These are phyloP conservation scores for Phaeotremella fagi DNA, from an alignment of 768 basidiomycete genomes.

Conservation along the genomic window DNA sequence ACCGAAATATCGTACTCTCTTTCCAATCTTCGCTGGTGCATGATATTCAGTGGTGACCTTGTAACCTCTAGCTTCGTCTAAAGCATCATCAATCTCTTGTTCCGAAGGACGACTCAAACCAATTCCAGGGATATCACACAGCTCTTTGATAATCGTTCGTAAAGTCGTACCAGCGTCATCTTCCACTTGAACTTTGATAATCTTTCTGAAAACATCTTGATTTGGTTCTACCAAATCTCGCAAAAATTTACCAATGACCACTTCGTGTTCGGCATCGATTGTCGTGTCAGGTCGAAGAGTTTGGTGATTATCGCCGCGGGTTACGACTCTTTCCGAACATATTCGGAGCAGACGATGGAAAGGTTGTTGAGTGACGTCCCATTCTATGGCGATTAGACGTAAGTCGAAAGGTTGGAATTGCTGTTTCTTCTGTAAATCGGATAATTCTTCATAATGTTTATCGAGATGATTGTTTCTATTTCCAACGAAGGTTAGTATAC, in stretches of 20 bases:
- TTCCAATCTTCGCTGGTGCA: constrained; percentile 40
- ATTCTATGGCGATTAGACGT: constrained; percentile 75
- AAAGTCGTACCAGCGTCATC: constrained; percentile 58
- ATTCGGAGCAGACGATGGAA: constrained; percentile 64
- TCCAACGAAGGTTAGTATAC: neutral
- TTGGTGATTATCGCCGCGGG: constrained; percentile 79
- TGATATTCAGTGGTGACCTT: constrained; percentile 36
- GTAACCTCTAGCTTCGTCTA: constrained; percentile 54
- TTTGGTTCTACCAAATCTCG: constrained; percentile 45
- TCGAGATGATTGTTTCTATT: constrained; percentile 79
- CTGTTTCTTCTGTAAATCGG: constrained; percentile 53
- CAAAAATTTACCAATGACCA: constrained; percentile 78
- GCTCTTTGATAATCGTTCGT: constrained; percentile 58
- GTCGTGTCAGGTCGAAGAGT: constrained; percentile 60
- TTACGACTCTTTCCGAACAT: constrained; percentile 67
- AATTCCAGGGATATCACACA: constrained; percentile 58
- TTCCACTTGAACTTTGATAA: constrained; percentile 52
- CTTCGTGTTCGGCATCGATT: constrained; percentile 61
- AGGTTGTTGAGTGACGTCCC: constrained; percentile 59
- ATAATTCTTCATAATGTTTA: constrained; percentile 71
- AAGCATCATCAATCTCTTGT: constrained; percentile 57
- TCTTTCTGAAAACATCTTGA: constrained; percentile 59
- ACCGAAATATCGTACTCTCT: constrained; percentile 60
- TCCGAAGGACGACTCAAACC: constrained; percentile 56
- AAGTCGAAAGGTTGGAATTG: constrained; percentile 50